A percentile compares a stretch with the other conserved stretches of the same genome.
These are phyloP conservation scores for Hyaloperonospora arabidopsidis DNA, from an alignment of 352 stramenopile genomes.

Conservation along the genomic window DNA sequence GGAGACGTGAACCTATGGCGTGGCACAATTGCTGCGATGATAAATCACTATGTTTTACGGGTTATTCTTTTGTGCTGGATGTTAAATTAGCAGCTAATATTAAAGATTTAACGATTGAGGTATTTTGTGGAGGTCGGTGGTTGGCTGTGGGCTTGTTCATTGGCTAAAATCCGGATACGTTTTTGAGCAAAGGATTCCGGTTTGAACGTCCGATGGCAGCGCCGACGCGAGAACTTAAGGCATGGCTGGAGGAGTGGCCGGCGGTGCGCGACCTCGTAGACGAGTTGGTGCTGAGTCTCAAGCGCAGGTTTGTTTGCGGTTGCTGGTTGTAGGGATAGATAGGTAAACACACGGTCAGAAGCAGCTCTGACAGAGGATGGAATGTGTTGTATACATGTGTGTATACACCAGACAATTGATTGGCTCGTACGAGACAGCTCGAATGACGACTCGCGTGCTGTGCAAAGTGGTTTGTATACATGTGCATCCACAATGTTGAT, in stretches of 20 bases:
- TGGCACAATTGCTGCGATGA: too few relatives aligned
- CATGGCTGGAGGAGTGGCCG: conserved; percentile 75
- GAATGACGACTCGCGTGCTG: conserved; percentile 67
- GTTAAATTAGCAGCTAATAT: too few relatives aligned
- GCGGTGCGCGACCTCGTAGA: conserved; percentile 60
- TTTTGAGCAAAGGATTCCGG: not conserved
- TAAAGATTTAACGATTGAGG: too few relatives aligned
- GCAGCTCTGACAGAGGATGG: not conserved
- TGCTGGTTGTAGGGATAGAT: not conserved
- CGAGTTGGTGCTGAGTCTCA: conserved; percentile 70
- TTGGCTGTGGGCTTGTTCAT: not conserved
- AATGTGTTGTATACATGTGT: conserved; percentile 5
- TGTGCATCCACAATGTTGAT: not conserved
- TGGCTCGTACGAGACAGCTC: conserved; percentile 76
- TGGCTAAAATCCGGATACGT: not conserved
- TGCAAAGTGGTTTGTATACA: conserved; percentile 52
- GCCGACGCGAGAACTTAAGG: conserved; percentile 33
- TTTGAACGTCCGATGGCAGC: conserved; percentile 4
- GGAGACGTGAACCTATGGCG: too few relatives aligned
- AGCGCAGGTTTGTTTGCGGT: conserved; percentile 42
- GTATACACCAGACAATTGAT: conserved; percentile 41
- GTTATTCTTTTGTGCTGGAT: too few relatives aligned
- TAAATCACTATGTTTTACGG: too few relatives aligned
- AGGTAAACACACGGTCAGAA: too few relatives aligned
- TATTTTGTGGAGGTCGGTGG: too few relatives aligned